phyloP scores from a whole-genome alignment of 805 yeast species.

The Saturnispora galanensis region DNA sequence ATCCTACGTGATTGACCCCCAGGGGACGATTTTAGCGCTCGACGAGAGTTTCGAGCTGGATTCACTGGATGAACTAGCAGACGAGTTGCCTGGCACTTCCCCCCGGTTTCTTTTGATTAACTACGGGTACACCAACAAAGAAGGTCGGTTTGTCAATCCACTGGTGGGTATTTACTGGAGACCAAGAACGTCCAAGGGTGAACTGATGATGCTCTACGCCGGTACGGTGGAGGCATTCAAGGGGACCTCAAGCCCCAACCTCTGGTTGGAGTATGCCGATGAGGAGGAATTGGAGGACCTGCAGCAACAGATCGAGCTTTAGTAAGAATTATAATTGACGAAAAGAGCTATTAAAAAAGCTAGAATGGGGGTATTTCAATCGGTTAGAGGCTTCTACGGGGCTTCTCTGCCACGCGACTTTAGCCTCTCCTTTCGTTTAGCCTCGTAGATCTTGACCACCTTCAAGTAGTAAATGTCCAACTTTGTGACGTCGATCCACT shows the following conservation, averaged over 20 bases:
- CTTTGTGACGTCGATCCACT: constrained; percentile 42
- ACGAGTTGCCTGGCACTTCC: constrained; percentile 70
- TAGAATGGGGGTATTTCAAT: not conserved
- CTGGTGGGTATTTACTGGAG: constrained; percentile 77
- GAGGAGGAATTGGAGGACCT: constrained; percentile 62
- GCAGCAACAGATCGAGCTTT: constrained; percentile 27
- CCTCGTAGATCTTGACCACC: constrained; percentile 30
- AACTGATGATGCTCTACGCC: constrained; percentile 79
- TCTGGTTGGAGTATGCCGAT: constrained; percentile 53
- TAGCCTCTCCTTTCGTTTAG: constrained; percentile 18
- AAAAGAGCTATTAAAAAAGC: not conserved
- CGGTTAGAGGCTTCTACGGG: no score
- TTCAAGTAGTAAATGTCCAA: constrained; percentile 44
- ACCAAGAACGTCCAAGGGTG: constrained; percentile 79
- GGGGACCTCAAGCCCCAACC: constrained; percentile 65
- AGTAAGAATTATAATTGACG: not conserved
- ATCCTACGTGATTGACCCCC: constrained; percentile 49
- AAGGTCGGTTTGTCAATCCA: constrained; percentile 68
- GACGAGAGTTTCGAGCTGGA: constrained; percentile 37
- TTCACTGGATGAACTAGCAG: constrained; percentile 53
- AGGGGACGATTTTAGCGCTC: constrained; percentile 39
- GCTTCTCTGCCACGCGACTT: not conserved
- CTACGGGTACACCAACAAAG: constrained; percentile 55
- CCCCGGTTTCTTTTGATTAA: constrained; percentile 73
- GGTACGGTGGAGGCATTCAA: constrained; percentile 79